phyloP scores from a whole-genome alignment of 2,329 filamentous ascomycete genomes.

The Cercospora canescens region DNA sequence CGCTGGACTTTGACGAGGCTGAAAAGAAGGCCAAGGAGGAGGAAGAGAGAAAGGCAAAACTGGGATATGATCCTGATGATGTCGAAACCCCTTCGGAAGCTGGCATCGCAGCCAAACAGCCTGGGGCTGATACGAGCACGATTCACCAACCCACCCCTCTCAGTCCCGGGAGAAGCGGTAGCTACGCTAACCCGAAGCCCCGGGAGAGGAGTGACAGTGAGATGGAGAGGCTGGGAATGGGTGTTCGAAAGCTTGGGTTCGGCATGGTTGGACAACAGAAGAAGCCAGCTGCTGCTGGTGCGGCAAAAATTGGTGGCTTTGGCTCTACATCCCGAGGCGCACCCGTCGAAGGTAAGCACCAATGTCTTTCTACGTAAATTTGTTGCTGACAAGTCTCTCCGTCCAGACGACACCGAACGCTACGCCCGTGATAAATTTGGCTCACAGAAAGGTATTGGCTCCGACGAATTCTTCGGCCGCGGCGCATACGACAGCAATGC shows the following conservation, averaged over 20 bases:
- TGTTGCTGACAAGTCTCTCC: not conserved
- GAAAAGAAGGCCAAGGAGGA: slow-evolving; percentile 98
- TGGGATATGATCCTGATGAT: slow-evolving; percentile 92
- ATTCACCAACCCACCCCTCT: slow-evolving; percentile 76
- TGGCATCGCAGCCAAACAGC: slow-evolving; percentile 47
- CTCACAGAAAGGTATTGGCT: slow-evolving; percentile 90
- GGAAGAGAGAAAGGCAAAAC: slow-evolving; percentile 89
- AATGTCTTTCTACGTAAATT: not conserved
- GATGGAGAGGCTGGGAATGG: slow-evolving; percentile 87
- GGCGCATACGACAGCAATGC: slow-evolving; percentile 78
- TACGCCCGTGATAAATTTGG: slow-evolving; percentile 90
- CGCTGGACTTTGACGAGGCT: slow-evolving; percentile 91
- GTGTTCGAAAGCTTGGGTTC: slow-evolving; percentile 80
- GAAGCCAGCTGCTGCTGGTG: slow-evolving; percentile 46
- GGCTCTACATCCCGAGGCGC: slow-evolving; percentile 67
- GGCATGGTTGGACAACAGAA: slow-evolving; percentile 70
- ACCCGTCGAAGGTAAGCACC: slow-evolving; percentile 60
- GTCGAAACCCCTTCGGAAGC: slow-evolving; percentile 55
- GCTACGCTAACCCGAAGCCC: slow-evolving; percentile 47
- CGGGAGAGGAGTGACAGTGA: slow-evolving; percentile 67
- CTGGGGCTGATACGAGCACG: slow-evolving; percentile 45
- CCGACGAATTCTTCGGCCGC: slow-evolving; percentile 97
- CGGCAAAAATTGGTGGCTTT: slow-evolving; percentile 71
- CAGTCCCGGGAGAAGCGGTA: slow-evolving; percentile 63
- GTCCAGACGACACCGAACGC: slow-evolving; percentile 69